Base-by-base conservation (phyloP, 1,284 basidiomycete genomes). In the Ceratobasidium sp. region DNA sequence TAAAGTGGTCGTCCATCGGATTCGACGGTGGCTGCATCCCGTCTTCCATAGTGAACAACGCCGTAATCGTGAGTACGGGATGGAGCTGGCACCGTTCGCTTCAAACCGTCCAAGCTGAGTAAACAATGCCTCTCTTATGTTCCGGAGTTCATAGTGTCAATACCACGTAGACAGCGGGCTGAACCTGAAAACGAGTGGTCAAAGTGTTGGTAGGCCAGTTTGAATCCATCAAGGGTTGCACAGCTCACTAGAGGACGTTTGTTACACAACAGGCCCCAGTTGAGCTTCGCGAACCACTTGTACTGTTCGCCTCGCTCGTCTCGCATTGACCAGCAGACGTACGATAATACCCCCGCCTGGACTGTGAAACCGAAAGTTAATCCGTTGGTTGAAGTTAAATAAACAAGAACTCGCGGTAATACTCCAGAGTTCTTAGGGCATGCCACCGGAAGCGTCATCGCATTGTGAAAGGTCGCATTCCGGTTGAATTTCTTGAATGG, bases 221-320 rank as follows among this genome's bases (percentile, higher is more conserved):
- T 33, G 33, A 80, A 67, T 33, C 40, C 17, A 9, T 38, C 54
- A 50, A 66, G 74, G 68, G 78, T 78, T 79, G 79, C 76, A 77
- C 71, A 77, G 90, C 92, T 82, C 85, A 96, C 96, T 84, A 98
- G 97, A 77, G 97, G 98, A 82, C 92, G 93, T 82, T 92, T 93
- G 86, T 99, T 94, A 81, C 98, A 90, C 83, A 99, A 86, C 80
- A 99, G 88, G 38, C 97, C 98, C 98, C 97, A 99, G 85, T 96
- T 97, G 84, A 98, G 92, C 83, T 94, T 95, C 40, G 89, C 87
- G 87, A 99, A 99, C 98, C 98, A 99, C 85, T 96, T 98, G 89
- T 99, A 97, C 81, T 95, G 93, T 99, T 99, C 82, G 99, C 96
- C 86, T 99, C 98, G 82, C 95, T 97, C 64, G 98, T 98, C 54